phyloP scores from a whole-genome alignment of 2,329 filamentous ascomycete genomes.

The Daldinia sp. region DNA sequence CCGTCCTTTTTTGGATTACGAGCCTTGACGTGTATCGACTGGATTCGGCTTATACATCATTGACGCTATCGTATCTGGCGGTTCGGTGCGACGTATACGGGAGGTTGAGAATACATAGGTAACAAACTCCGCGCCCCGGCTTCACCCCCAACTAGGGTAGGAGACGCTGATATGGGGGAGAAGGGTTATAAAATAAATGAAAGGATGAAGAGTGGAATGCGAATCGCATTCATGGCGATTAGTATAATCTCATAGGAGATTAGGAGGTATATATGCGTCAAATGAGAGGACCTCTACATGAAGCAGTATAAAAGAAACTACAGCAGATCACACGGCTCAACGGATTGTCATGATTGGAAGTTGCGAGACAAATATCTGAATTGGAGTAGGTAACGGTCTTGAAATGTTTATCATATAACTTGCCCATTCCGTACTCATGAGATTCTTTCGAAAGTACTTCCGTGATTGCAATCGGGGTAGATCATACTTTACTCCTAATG shows the following conservation, averaged over 20 bases:
- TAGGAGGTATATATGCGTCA: not conserved
- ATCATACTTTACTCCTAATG: not conserved
- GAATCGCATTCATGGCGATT: not conserved
- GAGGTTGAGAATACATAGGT: not conserved
- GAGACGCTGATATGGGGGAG: not conserved
- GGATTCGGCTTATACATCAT: not conserved
- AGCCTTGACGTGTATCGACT: not conserved
- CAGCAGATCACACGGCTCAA: not conserved
- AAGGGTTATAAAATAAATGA: not conserved
- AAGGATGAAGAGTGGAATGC: not conserved
- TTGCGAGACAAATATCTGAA: not conserved
- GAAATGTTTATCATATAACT: not conserved
- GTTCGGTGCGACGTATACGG: not conserved
- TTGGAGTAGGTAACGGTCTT: not conserved
- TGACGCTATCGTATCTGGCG: not conserved
- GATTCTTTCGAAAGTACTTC: not conserved
- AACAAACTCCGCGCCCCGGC: not conserved
- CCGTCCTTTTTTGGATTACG: not conserved
- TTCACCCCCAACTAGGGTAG: not conserved
- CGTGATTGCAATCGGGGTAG: not conserved
- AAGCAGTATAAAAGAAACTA: not conserved
- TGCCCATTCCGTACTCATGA: not conserved
- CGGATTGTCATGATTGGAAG: not conserved
- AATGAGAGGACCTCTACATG: not conserved
- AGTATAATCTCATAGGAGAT: not conserved